These are phyloP conservation scores for Sporothrix luriei DNA, from an alignment of 2,329 filamentous ascomycete genomes.

Conservation along the genomic window DNA sequence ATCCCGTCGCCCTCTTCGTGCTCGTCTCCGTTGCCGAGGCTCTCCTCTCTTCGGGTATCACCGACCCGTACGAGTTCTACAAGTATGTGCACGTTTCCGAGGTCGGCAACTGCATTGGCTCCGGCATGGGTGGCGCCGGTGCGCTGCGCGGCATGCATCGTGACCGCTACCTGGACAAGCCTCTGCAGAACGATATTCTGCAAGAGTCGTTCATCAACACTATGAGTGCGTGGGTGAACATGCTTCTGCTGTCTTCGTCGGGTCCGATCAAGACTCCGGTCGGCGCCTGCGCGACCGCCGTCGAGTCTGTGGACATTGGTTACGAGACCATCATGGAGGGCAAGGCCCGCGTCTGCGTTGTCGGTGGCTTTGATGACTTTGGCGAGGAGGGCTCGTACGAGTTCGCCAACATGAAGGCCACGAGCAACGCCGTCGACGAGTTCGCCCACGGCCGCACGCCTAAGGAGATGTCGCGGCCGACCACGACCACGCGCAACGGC, in stretches of 20 bases:
- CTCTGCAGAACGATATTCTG: slow-evolving; percentile 96
- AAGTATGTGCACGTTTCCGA: slow-evolving; percentile 98
- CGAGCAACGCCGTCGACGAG: slow-evolving; percentile 96
- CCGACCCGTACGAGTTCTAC: slow-evolving; percentile 99
- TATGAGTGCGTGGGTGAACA: slow-evolving; percentile 99
- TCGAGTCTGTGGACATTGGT: slow-evolving; percentile 96
- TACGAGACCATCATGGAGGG: slow-evolving; percentile 98
- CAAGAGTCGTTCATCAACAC: slow-evolving; percentile 99
- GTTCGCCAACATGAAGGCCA: slow-evolving; percentile 99
- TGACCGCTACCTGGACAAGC: slow-evolving; percentile 94
- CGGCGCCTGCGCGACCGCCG: slow-evolving; percentile 93
- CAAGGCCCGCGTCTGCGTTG: slow-evolving; percentile 95
- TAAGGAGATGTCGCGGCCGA: slow-evolving; percentile 95
- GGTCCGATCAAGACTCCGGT: slow-evolving; percentile 98
- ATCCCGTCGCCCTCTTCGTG: slow-evolving; percentile 92
- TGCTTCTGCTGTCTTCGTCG: slow-evolving; percentile 94
- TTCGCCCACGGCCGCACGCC: slow-evolving; percentile 94
- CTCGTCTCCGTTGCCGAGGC: slow-evolving; percentile 92
- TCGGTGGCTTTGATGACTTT: slow-evolving; percentile 99
- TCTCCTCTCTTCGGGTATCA: slow-evolving; percentile 89
- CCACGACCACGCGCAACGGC: slow-evolving; percentile 92
- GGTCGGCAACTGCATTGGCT: slow-evolving; percentile 97
- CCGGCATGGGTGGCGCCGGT: slow-evolving; percentile 92
- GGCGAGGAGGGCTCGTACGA: slow-evolving; percentile 99
- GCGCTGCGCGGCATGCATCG: slow-evolving; percentile 98